Evolutionary conservation across 495 filamentous ascomycete genomes (phyloP), one percentile per base, ranked within the genome.

Genomic region (Penicillium tannophilum): DNA sequence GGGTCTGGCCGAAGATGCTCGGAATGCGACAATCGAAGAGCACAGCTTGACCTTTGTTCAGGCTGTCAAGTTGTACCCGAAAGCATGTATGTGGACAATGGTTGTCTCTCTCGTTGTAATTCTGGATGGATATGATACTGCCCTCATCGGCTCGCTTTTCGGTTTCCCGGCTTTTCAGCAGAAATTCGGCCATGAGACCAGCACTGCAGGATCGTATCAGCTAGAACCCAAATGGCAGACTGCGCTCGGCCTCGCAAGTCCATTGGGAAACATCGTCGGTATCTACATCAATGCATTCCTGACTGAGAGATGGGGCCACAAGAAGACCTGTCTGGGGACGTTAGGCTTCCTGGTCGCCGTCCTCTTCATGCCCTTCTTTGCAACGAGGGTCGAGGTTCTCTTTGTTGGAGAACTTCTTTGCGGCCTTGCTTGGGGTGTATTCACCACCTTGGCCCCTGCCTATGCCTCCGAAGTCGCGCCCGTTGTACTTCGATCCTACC

Each of bases 381-480:
- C 88, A 2, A 82, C 85, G 41, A 71, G 57, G 63, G 70, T 20
- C 72, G 66, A 9, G 63, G 72, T 10, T 61, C 70, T 2, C 70
- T 81, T 33, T 31, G 70, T 71, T 3, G 75, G 70, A 16, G 71
- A 82, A 61, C 54, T 81, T 42, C 64, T 82, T 3, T 77, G 78
- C 52, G 79, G 79, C 24, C 87, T 83, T 11, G 72, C 79, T 3
- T 82, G 78, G 79, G 79, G 80, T 31, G 74, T 82, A 20, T 83
- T 83, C 59, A 77, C 78, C 23, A 78, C 79, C 14, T 77, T 86
- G 10, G 84, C 82, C 4, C 81, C 83, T 0, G 83, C 85, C 7
- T 89, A 89, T 62, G 82, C 84, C 6, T 85, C 83, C 3, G 86
- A 89, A 66, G 80, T 87, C n/a, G 82, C 77, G 51, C 85, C 86